Conservation (phyloP, 768 basidiomycete genomes). For the Tulasnella sp. region DNA sequence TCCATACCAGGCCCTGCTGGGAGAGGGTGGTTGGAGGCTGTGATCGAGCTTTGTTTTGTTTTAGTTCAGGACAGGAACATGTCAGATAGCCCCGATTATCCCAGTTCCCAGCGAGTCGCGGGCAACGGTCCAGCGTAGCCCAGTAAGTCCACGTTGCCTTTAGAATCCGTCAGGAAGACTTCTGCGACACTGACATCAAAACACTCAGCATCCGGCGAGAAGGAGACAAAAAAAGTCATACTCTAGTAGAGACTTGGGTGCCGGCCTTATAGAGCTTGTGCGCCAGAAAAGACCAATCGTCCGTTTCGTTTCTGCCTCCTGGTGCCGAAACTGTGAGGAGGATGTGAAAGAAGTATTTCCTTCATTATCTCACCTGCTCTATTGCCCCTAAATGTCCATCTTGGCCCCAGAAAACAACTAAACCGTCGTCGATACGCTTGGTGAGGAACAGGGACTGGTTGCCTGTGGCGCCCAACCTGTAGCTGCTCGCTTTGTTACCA, state of each 20-base stretch:
- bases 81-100: background rate
- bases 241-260: background rate
- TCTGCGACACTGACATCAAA: background rate
- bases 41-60: background rate
- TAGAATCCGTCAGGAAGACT: background rate
- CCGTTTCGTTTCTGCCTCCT: background rate
- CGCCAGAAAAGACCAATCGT: background rate
- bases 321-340: background rate
- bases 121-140: background rate
- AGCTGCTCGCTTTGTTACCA: background rate
- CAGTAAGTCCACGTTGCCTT: background rate
- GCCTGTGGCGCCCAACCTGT: background rate
- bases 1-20: background rate
- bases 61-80: background rate
- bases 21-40: background rate
- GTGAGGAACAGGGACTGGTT: background rate
- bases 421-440: background rate
- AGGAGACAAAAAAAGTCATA: background rate
- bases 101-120: background rate
- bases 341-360: background rate
- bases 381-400: background rate
- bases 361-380: background rate
- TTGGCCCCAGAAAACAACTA: background rate
- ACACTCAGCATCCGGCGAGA: background rate
- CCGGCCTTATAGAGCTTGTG: background rate